Base-by-base conservation (phyloP, 1,139 yeast species). In the Saccharomyces hybrid region DNA sequence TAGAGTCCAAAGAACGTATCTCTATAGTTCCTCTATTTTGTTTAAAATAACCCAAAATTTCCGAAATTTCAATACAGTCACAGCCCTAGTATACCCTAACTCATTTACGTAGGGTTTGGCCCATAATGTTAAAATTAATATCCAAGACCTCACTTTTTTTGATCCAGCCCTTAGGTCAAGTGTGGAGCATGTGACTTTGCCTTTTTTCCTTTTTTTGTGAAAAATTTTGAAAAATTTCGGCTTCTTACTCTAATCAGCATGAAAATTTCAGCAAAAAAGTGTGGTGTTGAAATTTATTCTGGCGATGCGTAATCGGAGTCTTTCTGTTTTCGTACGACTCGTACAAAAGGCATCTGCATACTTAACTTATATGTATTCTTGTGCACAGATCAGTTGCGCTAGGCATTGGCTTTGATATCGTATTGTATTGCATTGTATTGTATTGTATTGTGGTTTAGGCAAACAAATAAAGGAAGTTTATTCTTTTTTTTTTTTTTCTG, bases 301-400 rank as follows among this genome's bases (percentile, higher is more conserved):
- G 8, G 42, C 42, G 42, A 38, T 38, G 42, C 42, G 42, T n/a
- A 38, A 38, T 38, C 42, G 25, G 42, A 38, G 42, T 38, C 42
- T 38, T 38, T 38, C 42, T 16, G 8, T 38, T 38, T 38, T 19
- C 42, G 7, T 38, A 38, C 25, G 6, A 38, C 25, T 38, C 25
- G 42, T 38, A 38, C 19, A 38, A 38, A 38, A 38, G 13, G 42
- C 9, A 38, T 38, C 42, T 38, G 7, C 7, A 38, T 38, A 38
- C 42, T 6, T 38, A 38, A 38, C 23, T 38, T 38, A 1, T 38
- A 38, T 9, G 4, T 38, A 16, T 16, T 16, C 25, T 38, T 38
- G 42, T 38, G 1, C 42, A 8, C 25, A 3, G 13, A 8, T 38
- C 23, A 16, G 42, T 9, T 23, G 25, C 5, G 8, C 8, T 14